phyloP scores from a whole-genome alignment of 441 rosid genomes.

The Brassica hybrid region DNA sequence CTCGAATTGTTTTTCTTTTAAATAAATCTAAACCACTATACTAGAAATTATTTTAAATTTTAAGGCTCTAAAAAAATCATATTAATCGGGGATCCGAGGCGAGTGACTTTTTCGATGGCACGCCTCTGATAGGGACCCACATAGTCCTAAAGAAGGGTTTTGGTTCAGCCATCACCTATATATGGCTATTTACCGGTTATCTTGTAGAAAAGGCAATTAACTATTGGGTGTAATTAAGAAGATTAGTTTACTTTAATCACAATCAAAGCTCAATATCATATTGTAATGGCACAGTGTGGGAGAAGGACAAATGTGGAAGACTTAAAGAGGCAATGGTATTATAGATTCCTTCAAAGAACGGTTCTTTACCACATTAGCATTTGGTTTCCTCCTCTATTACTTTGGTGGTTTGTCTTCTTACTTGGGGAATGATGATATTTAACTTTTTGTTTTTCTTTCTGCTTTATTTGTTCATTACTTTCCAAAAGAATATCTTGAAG shows the following conservation, averaged over 20 bases:
- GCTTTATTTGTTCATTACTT: too few relatives aligned
- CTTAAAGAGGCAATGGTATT: constrained; percentile 43
- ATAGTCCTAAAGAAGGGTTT: constrained; percentile 43
- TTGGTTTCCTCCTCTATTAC: constrained; percentile 42
- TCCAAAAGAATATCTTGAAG: too few relatives aligned
- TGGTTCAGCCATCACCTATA: constrained; percentile 42
- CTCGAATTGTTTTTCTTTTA: too few relatives aligned
- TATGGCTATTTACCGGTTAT: constrained; percentile 40
- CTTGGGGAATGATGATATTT: constrained; percentile 44
- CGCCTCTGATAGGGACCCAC: constrained; percentile 37
- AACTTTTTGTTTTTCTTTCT: background rate
- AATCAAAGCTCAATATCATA: background rate
- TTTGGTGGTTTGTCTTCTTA: constrained; percentile 42
- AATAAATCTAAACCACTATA: too few relatives aligned
- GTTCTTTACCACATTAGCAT: constrained; percentile 37
- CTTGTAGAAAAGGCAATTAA: constrained; percentile 38
- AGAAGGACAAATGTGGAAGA: constrained; percentile 42
- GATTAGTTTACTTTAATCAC: constrained; percentile 10
- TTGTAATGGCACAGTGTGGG: constrained; percentile 34
- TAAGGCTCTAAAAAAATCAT: too few relatives aligned
- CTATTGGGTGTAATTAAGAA: background rate
- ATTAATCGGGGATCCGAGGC: too few relatives aligned
- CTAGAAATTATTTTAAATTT: too few relatives aligned
- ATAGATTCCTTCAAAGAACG: constrained; percentile 42
- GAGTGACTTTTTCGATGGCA: too few relatives aligned